Percentiles rank a stretch among this genome's conserved stretches.
Evolutionary conservation across 2,329 filamentous ascomycete genomes (phyloP).

Genomic region (Didymella sp.): DNA sequence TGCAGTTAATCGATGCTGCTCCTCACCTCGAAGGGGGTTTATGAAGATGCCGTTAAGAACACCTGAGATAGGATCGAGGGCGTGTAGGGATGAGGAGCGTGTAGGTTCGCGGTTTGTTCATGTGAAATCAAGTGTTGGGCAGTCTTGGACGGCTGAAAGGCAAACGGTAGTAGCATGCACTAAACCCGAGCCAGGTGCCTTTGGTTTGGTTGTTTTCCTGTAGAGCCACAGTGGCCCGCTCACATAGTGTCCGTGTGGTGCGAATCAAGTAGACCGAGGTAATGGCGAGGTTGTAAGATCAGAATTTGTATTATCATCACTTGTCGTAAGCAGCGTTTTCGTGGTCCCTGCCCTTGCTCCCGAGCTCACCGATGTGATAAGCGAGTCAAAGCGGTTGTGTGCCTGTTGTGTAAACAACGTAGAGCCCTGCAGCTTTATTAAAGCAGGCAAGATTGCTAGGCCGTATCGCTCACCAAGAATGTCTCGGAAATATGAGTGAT

Average conservation of each 20-base stretch:
- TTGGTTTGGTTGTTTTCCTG: not conserved
- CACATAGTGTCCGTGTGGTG: not conserved
- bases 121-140: not conserved
- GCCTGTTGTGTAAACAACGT: not conserved
- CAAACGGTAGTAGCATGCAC: not conserved
- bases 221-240: not conserved
- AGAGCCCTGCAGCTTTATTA: not conserved
- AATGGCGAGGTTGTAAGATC: not conserved
- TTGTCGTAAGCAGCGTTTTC: not conserved
- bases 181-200: not conserved
- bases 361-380: not conserved
- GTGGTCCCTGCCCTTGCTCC: not conserved
- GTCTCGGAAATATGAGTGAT: conserved; percentile 10
- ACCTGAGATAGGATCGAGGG: not conserved
- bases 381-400: not conserved
- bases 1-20: conserved; percentile 4
- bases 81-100: not conserved
- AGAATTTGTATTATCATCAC: not conserved
- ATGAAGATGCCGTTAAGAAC: not conserved
- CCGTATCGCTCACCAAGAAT: conserved; percentile 7
- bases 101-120: not conserved
- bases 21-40: not conserved
- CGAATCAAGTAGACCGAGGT: not conserved
- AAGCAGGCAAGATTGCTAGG: not conserved
- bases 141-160: not conserved